Conservation (phyloP, 495 filamentous ascomycete species). For the Xylaria telfairii region DNA sequence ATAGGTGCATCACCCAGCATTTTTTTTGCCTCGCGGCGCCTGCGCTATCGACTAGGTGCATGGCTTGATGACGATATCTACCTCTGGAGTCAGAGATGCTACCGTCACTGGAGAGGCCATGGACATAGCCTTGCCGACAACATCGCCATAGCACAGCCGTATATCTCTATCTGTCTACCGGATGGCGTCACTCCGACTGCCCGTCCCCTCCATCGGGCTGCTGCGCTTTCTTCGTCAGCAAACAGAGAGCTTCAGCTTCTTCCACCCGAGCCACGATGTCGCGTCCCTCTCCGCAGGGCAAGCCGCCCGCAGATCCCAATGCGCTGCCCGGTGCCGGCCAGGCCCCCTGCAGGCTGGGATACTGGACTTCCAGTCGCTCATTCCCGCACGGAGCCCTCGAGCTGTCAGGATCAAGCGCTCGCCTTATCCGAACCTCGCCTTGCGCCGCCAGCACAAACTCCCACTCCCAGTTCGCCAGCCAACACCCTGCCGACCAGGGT, state of each 20-base stretch:
- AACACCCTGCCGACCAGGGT: slow-evolving; percentile 54
- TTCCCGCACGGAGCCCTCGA: slow-evolving; percentile 35
- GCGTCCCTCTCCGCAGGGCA: slow-evolving; percentile 32
- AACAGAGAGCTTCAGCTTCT: slow-evolving; percentile 58
- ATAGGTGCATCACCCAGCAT: background rate
- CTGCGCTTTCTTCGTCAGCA: slow-evolving; percentile 69
- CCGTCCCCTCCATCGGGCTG: slow-evolving; percentile 63
- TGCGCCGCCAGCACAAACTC: slow-evolving; percentile 7
- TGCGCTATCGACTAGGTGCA: background rate
- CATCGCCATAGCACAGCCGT: background rate
- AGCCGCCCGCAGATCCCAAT: slow-evolving; percentile 24
- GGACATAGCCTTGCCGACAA: slow-evolving; percentile 26
- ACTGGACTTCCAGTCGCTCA: slow-evolving; percentile 51
- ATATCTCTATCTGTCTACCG: background rate
- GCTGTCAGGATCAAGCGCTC: slow-evolving; percentile 1
- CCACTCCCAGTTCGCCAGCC: slow-evolving; percentile 29
- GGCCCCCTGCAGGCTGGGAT: slow-evolving; percentile 49
- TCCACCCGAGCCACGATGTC: slow-evolving; percentile 51
- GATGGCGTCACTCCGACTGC: slow-evolving; percentile 41
- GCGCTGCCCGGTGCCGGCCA: slow-evolving; percentile 34
- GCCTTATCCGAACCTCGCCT: background rate
- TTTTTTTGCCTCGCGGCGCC: slow-evolving; percentile 7
- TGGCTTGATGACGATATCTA: slow-evolving; percentile 12
- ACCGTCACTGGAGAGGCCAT: slow-evolving; percentile 23
- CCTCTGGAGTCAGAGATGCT: slow-evolving; percentile 16